Evolutionary conservation across 1,284 basidiomycete species (phyloP), one percentile per base, ranked within the genome.

Genomic region (Puccinia novopanici): DNA sequence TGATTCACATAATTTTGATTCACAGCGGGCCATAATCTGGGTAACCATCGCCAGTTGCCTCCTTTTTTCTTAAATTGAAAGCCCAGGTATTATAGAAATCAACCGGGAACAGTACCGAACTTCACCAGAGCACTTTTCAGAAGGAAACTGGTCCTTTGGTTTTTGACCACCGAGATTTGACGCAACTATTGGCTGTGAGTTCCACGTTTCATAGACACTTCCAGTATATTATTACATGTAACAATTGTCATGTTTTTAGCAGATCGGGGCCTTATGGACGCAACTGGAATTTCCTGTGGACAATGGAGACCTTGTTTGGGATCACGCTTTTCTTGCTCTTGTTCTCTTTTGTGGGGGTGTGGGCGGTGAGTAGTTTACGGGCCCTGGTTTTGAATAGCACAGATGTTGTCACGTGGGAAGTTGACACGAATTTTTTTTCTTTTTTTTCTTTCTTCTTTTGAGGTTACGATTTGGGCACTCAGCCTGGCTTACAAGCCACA

Each of bases 231-330:
- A 34, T 34, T 34, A 22, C 1, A 45, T 42, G 42, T 22, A 15
- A 34, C 34, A 34, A 34, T 34, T 34, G 34, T 2, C 34, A 34
- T 4, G 34, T 34, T 8, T 50, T 65, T n/a, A 34, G 50, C 59
- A 80, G 78, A 63, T 80, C 78, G 40, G 78, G 78, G 3, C 78
- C 78, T 63, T 80, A 91, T 91, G 94, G 94, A 81, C 92, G 94
- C 83, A 95, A 95, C 86, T 96, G 94, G 94, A 88, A 90, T 83
- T 96, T 94, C 90, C 87, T 95, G 22, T 96, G 94, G 94, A 90
- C 88, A 83, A 91, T 91, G 22, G 89, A 89, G 8, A 83, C 83
- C 50, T 91, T 93, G n/a, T 91, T 91, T 83, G 94, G 91, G 91
- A 90, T 91, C 83, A 93, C 92, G 74, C 87, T 93, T 30, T 85